Base-by-base conservation (phyloP, 169 alveolate genomes). In the Cryptosporidium ubiquitum region DNA sequence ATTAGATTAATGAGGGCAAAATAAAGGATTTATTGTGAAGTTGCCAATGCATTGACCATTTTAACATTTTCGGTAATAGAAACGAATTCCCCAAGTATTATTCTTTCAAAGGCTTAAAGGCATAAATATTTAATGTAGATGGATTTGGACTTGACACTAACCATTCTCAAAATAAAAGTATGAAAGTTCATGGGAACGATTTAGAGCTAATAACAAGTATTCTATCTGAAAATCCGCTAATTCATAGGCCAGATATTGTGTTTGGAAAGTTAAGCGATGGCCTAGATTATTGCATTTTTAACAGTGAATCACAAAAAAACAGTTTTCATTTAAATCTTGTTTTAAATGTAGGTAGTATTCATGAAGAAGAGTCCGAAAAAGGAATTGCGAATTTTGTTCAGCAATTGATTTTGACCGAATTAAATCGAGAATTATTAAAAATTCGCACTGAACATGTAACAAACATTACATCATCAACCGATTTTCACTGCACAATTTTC, bases 371-470 rank as follows among this genome's bases (percentile, higher is more conserved):
- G 18, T 23, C 35, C n/a, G 89, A 79, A 61, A 61, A 42, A 26
- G 89, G 89, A 79, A n/a, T 79, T 6, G 89, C 89, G 0, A 79
- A 79, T 49, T 79, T 79, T 60, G 40, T 64, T n/a, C 89, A 79
- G 23, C 55, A 79, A 40, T 61, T 58, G 5, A 61, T 58, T 26
- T 49, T 79, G n/a, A 39, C 68, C 23, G 89, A 79, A 39, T 49
- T 79, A 20, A 79, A 61, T 35, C 33, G 39, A 16, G 55, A 79
- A 61, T 9, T 64, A 3, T 61, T 39, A n/a, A 61, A 47, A 31
- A 44, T 47, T 61, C 75, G 75, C 29, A 58, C 31, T 5, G 64
- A 44, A 7, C 60, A 79, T 61, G 3, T 42, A 39, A 31, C 55
- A 16, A 79, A 64, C 12, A 61, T 79, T 16, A 79, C 61, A 35